These are phyloP conservation scores for Terana coerulea DNA, from an alignment of 768 basidiomycete genomes.

Conservation along the genomic window DNA sequence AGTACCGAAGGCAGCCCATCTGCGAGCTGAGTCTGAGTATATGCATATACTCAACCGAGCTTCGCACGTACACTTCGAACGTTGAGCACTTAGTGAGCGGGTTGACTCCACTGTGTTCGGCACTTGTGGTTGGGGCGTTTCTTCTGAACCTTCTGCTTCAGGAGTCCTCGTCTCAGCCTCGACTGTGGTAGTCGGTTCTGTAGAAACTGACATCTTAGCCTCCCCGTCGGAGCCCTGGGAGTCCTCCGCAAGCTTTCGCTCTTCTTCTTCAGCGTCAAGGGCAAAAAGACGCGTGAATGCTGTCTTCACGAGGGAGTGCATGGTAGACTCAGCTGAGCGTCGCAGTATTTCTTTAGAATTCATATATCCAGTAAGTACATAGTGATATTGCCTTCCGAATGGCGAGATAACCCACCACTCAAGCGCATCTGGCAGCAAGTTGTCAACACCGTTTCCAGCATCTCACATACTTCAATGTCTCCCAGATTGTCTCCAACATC, in stretches of 20 bases:
- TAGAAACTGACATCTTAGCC: conserved; percentile 56
- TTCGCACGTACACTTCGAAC: conserved; percentile 12
- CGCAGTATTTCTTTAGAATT: conserved; percentile 71
- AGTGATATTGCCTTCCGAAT: not conserved
- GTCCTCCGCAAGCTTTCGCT: conserved; percentile 54
- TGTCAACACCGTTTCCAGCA: conserved; percentile 95
- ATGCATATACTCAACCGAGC: not conserved
- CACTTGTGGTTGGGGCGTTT: too few relatives aligned
- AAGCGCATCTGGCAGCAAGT: conserved; percentile 96
- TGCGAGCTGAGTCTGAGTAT: conserved; percentile 22
- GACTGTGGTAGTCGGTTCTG: conserved; percentile 29
- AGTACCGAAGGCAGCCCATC: conserved; percentile 92
- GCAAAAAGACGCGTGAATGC: conserved; percentile 73
- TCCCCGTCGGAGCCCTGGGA: conserved; percentile 54
- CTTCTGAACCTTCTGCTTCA: too few relatives aligned
- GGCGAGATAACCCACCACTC: conserved; percentile 60
- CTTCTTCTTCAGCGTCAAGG: conserved; percentile 64
- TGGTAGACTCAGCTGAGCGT: conserved; percentile 82
- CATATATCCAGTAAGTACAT: conserved; percentile 8
- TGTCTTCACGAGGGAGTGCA: conserved; percentile 81
- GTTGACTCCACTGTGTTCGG: too few relatives aligned
- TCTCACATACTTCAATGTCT: conserved; percentile 95
- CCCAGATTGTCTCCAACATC: conserved; percentile 69
- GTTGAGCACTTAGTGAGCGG: not conserved
- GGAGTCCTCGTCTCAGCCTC: too few relatives aligned